Base-by-base conservation (phyloP, 208 protist genomes). In the Porcisia deanei region DNA sequence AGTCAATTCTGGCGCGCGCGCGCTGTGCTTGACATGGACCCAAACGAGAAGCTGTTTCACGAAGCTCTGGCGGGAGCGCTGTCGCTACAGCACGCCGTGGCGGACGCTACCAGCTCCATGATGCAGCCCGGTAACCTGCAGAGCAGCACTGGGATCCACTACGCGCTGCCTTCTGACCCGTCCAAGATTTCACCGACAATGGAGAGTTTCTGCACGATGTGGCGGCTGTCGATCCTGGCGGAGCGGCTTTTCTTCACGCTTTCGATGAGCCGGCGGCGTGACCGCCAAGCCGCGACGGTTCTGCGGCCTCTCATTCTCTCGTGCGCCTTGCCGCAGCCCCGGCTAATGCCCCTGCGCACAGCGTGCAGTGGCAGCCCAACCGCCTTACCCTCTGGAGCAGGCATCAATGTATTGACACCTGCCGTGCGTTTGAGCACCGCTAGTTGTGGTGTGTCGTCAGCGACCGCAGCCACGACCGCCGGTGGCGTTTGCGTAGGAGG, bases 61-160 rank as follows among this genome's bases (percentile, higher is more conserved):
- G 78, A 67, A 37, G 91, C 90, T 3, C 73, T 97, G 41, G 61
- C 82, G 54, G 89, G 91, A 64, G 91, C 93, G 22, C 57, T 89
- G 41, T 72, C 77, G 9, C 82, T 97, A 45, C 90, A 94, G 67
- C 80, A 88, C 60, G 54, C 83, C 34, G 85, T 97, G 14, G 85
- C 90, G 0, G 82, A 85, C 39, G 91, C 91, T 22, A 93, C 93
- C 0, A 85, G 84, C 60, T 88, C 91, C 12, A 65, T 97, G 16
- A 93, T 97, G 90, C 93, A 95, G 78, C 91, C 90, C 2, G 91
- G 93, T 41, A 87, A 93, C 67, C 78, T 97, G 61, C 90, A 94
- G 76, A 93, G 88, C 85, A 97, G 88, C 34, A 83, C 81, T 20
- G 89, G 87, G 1, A 74, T 97, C 59, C 93, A 97, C 78, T 97